Evolutionary conservation across 2,329 filamentous ascomycete species (phyloP), one percentile per base, ranked within the genome.

Genomic region (Pseudocercospora pini-densiflorae): DNA sequence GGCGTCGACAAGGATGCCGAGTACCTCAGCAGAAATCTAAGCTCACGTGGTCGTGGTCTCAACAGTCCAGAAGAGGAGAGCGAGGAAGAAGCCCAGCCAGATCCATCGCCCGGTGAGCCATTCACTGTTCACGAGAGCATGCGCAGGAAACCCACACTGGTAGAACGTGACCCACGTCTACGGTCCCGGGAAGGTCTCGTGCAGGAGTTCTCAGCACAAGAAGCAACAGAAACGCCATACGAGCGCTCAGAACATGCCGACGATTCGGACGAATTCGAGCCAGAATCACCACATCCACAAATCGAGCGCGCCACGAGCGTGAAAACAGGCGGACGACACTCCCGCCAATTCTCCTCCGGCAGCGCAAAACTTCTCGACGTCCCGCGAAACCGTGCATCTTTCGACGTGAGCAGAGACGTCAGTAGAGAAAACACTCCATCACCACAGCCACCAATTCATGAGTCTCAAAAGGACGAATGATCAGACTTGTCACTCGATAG

Each of bases 341-440:
- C 83, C 21, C 86, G 90, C 62, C 90, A 90, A 69, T 89, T 93
- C 74, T 94, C 91, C 74, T 90, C 91, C 53, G 92, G 92, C 59
- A 94, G 90, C 74, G 91, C 91, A 10, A 91, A 88, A 78, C 79
- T 94, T 60, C 81, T 95, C 59, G 89, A 93, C 19, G 69, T 72
- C 16, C 65, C 61, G 7, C n/a, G 49, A 10, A 57, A 62, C 49
- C 58, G 66, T 23, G 53, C 57, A 16, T 66, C 64, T 5, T 53
- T 51, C 40, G 65, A 67, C 43, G 45, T 61, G 8, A 64, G 55
- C n/a, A 19, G 55, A 40, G 55, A 58, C 55, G 7, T 40, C 8
- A 58, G 55, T 19, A 57, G 65, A 43, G 65, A 67, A 23, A 19
- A 49, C 7, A 63, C 64, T 40, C 64, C 65, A 47, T 57, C 49